Percentiles rank a stretch among this genome's conserved stretches.
phyloP scores from a whole-genome alignment of 2,329 filamentous ascomycete genomes.

The Botrytis elliptica region DNA sequence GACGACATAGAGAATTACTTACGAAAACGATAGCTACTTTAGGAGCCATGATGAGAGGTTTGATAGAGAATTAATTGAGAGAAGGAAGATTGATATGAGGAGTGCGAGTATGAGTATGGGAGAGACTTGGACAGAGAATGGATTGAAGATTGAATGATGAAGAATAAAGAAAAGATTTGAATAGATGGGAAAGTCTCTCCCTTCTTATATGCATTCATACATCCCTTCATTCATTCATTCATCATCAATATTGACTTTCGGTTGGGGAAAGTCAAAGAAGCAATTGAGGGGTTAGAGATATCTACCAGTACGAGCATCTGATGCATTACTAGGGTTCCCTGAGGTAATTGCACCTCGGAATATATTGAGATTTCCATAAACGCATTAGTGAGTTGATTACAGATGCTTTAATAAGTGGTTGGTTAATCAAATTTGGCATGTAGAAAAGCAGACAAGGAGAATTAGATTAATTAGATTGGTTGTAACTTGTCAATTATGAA shows the following conservation, averaged over 20 bases:
- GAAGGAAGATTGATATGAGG: not conserved
- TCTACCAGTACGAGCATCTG: not conserved
- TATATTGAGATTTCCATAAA: not conserved
- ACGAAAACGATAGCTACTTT: constrained; percentile 91
- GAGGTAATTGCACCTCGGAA: not conserved
- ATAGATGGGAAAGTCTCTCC: constrained; percentile 3
- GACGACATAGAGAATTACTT: constrained; percentile 44
- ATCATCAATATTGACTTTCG: not conserved
- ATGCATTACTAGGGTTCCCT: not conserved
- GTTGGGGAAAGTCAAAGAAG: not conserved
- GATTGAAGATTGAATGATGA: constrained; percentile 11
- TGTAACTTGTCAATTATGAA: not conserved
- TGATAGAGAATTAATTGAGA: not conserved
- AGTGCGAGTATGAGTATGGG: not conserved
- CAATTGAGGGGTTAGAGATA: not conserved
- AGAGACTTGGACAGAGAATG: constrained; percentile 14
- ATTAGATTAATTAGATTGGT: not conserved
- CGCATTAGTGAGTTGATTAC: constrained; percentile 1
- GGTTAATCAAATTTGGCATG: not conserved
- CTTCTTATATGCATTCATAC: constrained; percentile 9
- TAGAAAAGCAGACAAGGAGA: not conserved
- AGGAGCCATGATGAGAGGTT: constrained; percentile 65
- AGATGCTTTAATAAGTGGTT: constrained; percentile 5
- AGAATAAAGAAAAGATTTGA: constrained; percentile 54
- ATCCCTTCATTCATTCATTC: not conserved